phyloP scores from a whole-genome alignment of 495 filamentous ascomycete species.

The Penicillium fimorum region DNA sequence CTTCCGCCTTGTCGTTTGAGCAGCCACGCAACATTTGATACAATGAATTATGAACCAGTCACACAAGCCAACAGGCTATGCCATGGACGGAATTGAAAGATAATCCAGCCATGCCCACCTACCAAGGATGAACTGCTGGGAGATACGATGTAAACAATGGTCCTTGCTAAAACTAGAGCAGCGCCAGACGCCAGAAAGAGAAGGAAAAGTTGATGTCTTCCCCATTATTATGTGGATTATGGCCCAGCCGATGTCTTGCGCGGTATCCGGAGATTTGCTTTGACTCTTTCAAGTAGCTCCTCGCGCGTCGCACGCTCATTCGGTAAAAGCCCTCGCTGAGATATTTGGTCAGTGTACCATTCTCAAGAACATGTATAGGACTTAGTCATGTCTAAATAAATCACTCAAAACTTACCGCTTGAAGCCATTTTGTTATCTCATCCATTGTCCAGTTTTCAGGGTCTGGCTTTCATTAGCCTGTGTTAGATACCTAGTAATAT shows the following conservation, averaged over 20 bases:
- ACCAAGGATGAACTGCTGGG: background rate
- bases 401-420: constrained; percentile 54
- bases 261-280: constrained; percentile 66
- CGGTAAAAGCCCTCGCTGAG: constrained; percentile 71
- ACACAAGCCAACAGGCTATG: background rate
- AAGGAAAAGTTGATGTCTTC: background rate
- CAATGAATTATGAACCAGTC: background rate
- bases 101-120: background rate
- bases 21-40: background rate
- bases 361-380: background rate
- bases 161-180: background rate
- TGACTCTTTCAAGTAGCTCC: constrained; percentile 75
- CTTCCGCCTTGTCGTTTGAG: constrained; percentile 60
- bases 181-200: background rate
- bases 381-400: background rate
- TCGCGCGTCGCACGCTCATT: constrained; percentile 64
- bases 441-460: constrained; percentile 70
- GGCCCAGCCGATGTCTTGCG: constrained; percentile 24
- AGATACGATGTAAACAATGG: background rate
- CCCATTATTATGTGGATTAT: constrained; percentile 10
- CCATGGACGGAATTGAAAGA: constrained; percentile 1
- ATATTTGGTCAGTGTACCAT: background rate
- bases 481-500: background rate
- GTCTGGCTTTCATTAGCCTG: constrained; percentile 35
- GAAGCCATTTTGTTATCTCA: constrained; percentile 73